These are phyloP conservation scores for Aspergillus sparsus DNA, from an alignment of 495 filamentous ascomycete species.

Conservation along the genomic window DNA sequence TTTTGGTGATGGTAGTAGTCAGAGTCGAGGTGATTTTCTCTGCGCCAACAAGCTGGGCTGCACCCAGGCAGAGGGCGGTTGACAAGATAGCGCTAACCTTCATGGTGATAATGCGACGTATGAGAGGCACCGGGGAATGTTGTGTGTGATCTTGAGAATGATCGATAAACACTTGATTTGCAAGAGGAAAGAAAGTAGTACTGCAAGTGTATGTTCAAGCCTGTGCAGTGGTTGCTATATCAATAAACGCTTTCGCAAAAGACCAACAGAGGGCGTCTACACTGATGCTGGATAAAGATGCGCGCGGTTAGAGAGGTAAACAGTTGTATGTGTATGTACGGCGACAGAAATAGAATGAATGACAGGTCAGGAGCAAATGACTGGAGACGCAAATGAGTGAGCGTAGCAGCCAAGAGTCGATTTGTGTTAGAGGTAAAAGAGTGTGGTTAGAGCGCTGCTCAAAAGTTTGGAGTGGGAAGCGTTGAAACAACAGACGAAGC, in stretches of 20 bases:
- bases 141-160: neutral
- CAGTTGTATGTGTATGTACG: neutral
- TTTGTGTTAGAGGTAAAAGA: slow-evolving; percentile 25
- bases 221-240: slow-evolving; percentile 3
- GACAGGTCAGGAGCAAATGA: slow-evolving; percentile 14
- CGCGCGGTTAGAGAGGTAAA: neutral
- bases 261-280: neutral
- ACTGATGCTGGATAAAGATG: neutral
- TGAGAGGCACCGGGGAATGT: slow-evolving; percentile 8
- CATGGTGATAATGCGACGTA: slow-evolving; percentile 29
- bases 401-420: slow-evolving; percentile 24
- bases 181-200: neutral
- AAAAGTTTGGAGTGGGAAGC: slow-evolving; percentile 17
- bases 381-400: slow-evolving; percentile 32
- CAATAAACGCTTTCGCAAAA: slow-evolving; percentile 3
- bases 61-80: slow-evolving; percentile 40
- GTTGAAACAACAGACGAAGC: slow-evolving; percentile 22
- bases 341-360: slow-evolving; percentile 19
- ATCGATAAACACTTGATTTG: slow-evolving; percentile 1
- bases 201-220: slow-evolving; percentile 4
- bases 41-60: slow-evolving; percentile 20
- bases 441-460: slow-evolving; percentile 35
- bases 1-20: slow-evolving; percentile 17
- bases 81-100: slow-evolving; percentile 38
- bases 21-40: slow-evolving; percentile 16